Percentiles rank a stretch among this genome's conserved stretches.
phyloP scores from a whole-genome alignment of 108 stramenopile species.

The Phaeodactylum tricornutum region DNA sequence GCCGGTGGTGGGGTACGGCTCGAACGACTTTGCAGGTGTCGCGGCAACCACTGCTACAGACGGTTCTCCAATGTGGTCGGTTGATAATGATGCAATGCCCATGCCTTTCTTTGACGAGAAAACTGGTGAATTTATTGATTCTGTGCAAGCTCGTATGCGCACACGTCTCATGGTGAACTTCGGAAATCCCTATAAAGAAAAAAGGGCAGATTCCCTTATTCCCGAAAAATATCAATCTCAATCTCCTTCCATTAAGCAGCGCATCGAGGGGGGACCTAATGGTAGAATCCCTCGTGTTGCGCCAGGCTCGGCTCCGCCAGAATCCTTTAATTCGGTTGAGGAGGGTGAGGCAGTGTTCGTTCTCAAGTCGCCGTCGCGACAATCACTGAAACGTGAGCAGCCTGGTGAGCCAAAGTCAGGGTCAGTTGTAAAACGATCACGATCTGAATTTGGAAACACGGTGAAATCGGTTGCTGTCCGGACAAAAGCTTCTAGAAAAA shows the following conservation, averaged over 20 bases:
- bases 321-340: constrained; percentile 55
- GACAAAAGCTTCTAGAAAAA: not conserved
- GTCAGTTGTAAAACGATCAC: no score
- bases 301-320: constrained; percentile 69
- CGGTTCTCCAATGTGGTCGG: constrained; percentile 61
- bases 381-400: constrained; percentile 9
- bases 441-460: not conserved
- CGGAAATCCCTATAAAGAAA: constrained; percentile 73
- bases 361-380: constrained; percentile 27
- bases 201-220: constrained; percentile 54
- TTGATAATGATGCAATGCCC: constrained; percentile 73
- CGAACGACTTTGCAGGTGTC: constrained; percentile 50
- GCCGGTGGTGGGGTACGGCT: constrained; percentile 69
- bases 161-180: constrained; percentile 61
- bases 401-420: no score
- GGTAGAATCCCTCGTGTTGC: constrained; percentile 25
- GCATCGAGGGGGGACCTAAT: no score
- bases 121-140: constrained; percentile 67
- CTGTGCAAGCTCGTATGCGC: constrained; percentile 42
- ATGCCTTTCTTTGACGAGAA: constrained; percentile 51
- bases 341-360: constrained; percentile 68
- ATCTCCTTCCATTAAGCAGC: constrained; percentile 34
- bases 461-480: not conserved
- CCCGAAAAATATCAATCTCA: constrained; percentile 47
- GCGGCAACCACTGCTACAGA: constrained; percentile 64